Base-by-base conservation (phyloP, 2,329 filamentous ascomycete species). In the Pestalotiopsis sp. region DNA sequence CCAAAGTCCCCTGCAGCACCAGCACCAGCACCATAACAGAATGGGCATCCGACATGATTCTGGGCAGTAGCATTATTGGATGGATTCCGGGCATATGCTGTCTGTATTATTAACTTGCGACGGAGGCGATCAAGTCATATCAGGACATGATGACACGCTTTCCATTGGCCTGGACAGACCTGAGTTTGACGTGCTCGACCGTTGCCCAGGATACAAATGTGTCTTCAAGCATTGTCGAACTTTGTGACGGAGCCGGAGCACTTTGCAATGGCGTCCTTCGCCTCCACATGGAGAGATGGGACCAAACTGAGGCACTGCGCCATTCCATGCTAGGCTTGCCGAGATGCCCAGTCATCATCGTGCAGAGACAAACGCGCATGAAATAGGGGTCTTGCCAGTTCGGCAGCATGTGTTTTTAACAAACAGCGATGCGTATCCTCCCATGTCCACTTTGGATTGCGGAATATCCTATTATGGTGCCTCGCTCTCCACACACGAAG, bases 1-100 rank as follows among this genome's bases (percentile, higher is more conserved):
- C 61, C 38, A 64, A 64, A 64, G 61, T 64, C 40, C 61, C 61
- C 20, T 49, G 61, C 61, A 64, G 61, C 61, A 45, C 20, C 40
- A 36, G 61, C 61, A 25, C 20, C 40, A 36, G 57, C 57, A 14
- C n/a, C n/a, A 58, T 13, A 59, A 59, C 23, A 36, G 57, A 59
- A 59, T 23, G 13, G 59, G 13, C 17, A 36, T 62, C 36, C 38
- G 13, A 12, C 57, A 59, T 36, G 31, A 36, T 36, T 36, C 57
- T 59, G 23, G 11, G 23, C 57, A 59, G n/a, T 59, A 59, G 23
- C 57, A 36, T 6, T 59, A 59, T 36, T 59, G 57, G 23, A 59
- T 13, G 20, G 23, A 59, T 59, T 36, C 23, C 9, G 57, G 14
- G 2, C 14, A 17, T 59, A 27, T 27, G 23, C 45, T 23, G 14